phyloP scores from a whole-genome alignment of 768 basidiomycete species.

The Tricholomella constricta region DNA sequence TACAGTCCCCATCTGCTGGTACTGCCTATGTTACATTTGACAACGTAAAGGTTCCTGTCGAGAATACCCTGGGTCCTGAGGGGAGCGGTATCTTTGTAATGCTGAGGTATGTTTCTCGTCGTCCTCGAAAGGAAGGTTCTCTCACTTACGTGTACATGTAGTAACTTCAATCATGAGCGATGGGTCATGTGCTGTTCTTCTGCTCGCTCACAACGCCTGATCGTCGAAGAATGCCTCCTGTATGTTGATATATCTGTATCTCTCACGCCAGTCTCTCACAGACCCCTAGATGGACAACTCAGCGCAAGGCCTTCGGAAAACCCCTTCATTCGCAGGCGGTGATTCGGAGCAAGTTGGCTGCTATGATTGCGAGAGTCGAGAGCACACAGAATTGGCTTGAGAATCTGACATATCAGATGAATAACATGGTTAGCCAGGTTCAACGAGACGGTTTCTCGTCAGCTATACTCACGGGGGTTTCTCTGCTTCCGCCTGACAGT shows the following conservation, averaged over 20 bases:
- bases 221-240: slow-evolving; percentile 59
- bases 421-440: slow-evolving; percentile 58
- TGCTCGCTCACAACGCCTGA: slow-evolving; percentile 64
- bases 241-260: slow-evolving; percentile 16
- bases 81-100: slow-evolving; percentile 65
- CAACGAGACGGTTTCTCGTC: background rate
- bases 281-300: slow-evolving; percentile 69
- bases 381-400: slow-evolving; percentile 85
- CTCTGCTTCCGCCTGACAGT: slow-evolving; percentile 28
- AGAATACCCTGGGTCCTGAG: slow-evolving; percentile 81
- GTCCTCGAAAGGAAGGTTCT: background rate
- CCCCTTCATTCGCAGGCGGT: slow-evolving; percentile 83
- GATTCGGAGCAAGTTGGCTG: slow-evolving; percentile 84
- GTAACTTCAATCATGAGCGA: slow-evolving; percentile 94
- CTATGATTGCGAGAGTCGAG: slow-evolving; percentile 65
- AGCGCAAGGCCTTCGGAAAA: slow-evolving; percentile 91
- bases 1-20: slow-evolving; percentile 75
- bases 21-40: slow-evolving; percentile 80
- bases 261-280: slow-evolving; percentile 1
- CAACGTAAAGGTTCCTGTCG: slow-evolving; percentile 81
- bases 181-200: slow-evolving; percentile 87
- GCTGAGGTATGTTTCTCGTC: slow-evolving; percentile 37
- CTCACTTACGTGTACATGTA: slow-evolving; percentile 22
- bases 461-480: background rate
- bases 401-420: slow-evolving; percentile 85